Evolutionary conservation across 352 stramenopile genomes (phyloP).

Genomic region (Phytophthora brassicae): DNA sequence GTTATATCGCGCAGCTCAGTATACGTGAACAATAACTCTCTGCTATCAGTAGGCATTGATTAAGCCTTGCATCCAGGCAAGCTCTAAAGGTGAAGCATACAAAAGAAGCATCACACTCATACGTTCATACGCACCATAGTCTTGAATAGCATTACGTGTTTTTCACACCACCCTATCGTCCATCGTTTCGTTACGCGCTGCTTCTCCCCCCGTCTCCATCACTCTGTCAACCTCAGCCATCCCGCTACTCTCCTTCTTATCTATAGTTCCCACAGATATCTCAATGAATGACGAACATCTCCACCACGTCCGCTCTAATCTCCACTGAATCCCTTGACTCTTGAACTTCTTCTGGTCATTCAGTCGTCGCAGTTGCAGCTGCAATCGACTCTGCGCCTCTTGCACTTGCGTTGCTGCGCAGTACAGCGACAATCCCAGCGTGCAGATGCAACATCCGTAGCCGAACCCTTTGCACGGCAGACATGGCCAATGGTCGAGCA

Average conservation of each 20-base stretch:
- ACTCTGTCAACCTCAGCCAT: neutral
- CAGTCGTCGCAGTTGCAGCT: slow-evolving; percentile 68
- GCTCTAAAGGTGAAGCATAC: too few relatives aligned
- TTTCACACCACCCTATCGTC: slow-evolving; percentile 18
- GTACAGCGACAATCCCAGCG: slow-evolving; percentile 79
- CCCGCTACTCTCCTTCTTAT: neutral
- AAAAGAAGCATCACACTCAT: too few relatives aligned
- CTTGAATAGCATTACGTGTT: neutral
- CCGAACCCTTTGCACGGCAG: slow-evolving; percentile 77
- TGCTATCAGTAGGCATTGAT: too few relatives aligned
- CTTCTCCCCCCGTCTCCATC: neutral
- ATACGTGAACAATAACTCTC: too few relatives aligned
- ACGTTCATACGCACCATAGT: neutral
- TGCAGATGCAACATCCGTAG: slow-evolving; percentile 85
- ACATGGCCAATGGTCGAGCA: slow-evolving; percentile 85
- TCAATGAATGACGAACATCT: slow-evolving; percentile 65
- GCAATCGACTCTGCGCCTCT: slow-evolving; percentile 65
- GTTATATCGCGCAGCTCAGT: too few relatives aligned
- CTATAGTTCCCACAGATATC: slow-evolving; percentile 30
- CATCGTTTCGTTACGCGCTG: slow-evolving; percentile 20
- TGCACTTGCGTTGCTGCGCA: slow-evolving; percentile 73
- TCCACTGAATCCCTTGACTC: slow-evolving; percentile 58
- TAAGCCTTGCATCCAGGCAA: too few relatives aligned
- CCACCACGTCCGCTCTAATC: slow-evolving; percentile 72
- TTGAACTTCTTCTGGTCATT: slow-evolving; percentile 73